A percentile compares a stretch with the other conserved stretches of the same genome.
These are phyloP conservation scores for Dendrobium officinale DNA, from an alignment of 106 monocot species.

Conservation along the genomic window DNA sequence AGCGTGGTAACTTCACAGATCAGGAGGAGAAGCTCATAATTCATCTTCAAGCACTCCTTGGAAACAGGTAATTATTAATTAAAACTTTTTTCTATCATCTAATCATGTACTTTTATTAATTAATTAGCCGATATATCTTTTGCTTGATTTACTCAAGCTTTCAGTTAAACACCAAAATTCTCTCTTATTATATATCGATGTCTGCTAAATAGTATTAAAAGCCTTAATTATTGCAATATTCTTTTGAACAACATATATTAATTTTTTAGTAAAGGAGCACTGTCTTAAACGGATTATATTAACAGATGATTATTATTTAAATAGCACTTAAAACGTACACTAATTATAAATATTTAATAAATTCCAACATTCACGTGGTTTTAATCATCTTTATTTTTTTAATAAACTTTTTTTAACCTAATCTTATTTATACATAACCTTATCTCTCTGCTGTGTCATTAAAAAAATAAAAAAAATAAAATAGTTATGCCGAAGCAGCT, in stretches of 20 bases:
- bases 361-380: not conserved
- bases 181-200: not conserved
- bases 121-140: not conserved
- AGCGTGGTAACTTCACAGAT: conserved; percentile 37
- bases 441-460: too few relatives aligned
- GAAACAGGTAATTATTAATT: conserved; percentile 26
- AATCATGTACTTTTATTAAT: not conserved
- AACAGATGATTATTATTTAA: too few relatives aligned
- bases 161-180: not conserved
- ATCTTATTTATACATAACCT: too few relatives aligned
- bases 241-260: too few relatives aligned
- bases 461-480: not conserved
- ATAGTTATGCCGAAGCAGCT: not conserved
- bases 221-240: too few relatives aligned
- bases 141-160: not conserved
- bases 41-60: conserved; percentile 49
- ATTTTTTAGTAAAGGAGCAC: too few relatives aligned
- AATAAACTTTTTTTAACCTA: not conserved
- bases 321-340: too few relatives aligned
- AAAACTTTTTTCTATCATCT: not conserved
- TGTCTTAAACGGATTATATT: too few relatives aligned
- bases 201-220: too few relatives aligned
- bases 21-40: conserved; percentile 51
- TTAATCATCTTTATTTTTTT: not conserved
- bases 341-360: too few relatives aligned